phyloP scores from a whole-genome alignment of 495 filamentous ascomycete species.

The Ramalina intermedia region DNA sequence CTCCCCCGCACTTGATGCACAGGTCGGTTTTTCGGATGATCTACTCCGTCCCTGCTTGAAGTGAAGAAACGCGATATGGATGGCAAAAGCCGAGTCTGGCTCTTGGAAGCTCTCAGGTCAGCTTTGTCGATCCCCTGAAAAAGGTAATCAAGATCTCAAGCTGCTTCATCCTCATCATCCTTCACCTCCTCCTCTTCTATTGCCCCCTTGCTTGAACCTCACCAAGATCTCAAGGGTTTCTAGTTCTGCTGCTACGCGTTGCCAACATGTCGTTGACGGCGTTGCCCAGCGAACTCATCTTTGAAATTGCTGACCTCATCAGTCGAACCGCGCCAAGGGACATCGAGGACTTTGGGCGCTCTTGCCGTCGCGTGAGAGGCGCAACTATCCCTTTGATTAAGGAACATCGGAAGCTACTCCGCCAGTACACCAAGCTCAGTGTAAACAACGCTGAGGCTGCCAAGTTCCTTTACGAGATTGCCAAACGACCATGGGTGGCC shows the following conservation, averaged over 20 bases:
- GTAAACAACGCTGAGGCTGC: constrained; percentile 9
- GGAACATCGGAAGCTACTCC: constrained; percentile 6
- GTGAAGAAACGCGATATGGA: no score
- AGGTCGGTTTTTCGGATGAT: no score
- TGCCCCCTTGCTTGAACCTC: background rate
- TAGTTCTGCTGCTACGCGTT: background rate
- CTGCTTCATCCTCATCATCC: background rate
- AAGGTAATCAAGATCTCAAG: background rate
- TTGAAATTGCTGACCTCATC: constrained; percentile 8
- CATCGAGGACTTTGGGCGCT: constrained; percentile 5
- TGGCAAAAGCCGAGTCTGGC: no score
- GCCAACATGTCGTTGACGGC: constrained; percentile 6
- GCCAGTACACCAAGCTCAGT: constrained; percentile 4
- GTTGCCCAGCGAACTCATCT: constrained; percentile 10
- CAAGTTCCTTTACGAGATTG: constrained; percentile 11
- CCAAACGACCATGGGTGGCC: constrained; percentile 10
- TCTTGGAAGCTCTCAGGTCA: no score
- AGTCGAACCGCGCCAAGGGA: constrained; percentile 5
- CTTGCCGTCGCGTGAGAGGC: constrained; percentile 4
- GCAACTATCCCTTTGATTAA: constrained; percentile 7
- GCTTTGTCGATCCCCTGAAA: no score
- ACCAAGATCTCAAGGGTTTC: background rate
- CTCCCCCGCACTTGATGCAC: no score
- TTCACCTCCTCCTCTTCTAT: background rate
- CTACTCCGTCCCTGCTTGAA: no score